Conservation (phyloP, 2,329 filamentous ascomycete species). For the Fusarium musae region DNA sequence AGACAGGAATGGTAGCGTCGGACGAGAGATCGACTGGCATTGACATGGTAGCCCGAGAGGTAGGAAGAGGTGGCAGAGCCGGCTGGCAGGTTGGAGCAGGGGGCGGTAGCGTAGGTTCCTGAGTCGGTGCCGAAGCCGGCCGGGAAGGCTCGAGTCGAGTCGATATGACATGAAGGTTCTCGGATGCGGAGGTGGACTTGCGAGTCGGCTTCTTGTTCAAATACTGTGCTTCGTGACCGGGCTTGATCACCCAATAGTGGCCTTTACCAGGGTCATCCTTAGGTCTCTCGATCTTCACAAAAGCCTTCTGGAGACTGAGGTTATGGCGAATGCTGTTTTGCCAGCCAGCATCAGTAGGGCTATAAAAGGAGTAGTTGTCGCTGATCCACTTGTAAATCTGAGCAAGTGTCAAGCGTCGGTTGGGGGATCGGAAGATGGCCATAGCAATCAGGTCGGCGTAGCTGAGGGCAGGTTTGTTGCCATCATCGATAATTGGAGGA, state of each 20-base stretch:
- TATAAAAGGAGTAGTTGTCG: constrained; percentile 92
- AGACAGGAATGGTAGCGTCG: constrained; percentile 80
- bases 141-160: constrained; percentile 64
- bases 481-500: constrained; percentile 84
- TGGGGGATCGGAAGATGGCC: constrained; percentile 89
- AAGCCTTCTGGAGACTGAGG: constrained; percentile 94
- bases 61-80: constrained; percentile 54
- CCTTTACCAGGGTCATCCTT: constrained; percentile 98
- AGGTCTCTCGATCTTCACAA: constrained; percentile 92
- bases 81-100: constrained; percentile 52
- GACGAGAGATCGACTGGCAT: constrained; percentile 73
- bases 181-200: constrained; percentile 65
- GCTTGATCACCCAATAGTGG: constrained; percentile 94
- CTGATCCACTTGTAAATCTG: constrained; percentile 99
- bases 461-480: constrained; percentile 88
- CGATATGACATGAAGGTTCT: constrained; percentile 69
- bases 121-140: constrained; percentile 52
- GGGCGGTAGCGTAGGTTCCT: constrained; percentile 62
- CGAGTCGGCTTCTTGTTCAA: constrained; percentile 84
- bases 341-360: constrained; percentile 87
- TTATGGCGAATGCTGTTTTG: constrained; percentile 99
- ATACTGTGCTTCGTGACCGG: constrained; percentile 90
- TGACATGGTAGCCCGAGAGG: constrained; percentile 51
- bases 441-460: constrained; percentile 97
- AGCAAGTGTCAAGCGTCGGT: constrained; percentile 84